Evolutionary conservation across 495 filamentous ascomycete genomes (phyloP).

Genomic region (Evernia prunastri): DNA sequence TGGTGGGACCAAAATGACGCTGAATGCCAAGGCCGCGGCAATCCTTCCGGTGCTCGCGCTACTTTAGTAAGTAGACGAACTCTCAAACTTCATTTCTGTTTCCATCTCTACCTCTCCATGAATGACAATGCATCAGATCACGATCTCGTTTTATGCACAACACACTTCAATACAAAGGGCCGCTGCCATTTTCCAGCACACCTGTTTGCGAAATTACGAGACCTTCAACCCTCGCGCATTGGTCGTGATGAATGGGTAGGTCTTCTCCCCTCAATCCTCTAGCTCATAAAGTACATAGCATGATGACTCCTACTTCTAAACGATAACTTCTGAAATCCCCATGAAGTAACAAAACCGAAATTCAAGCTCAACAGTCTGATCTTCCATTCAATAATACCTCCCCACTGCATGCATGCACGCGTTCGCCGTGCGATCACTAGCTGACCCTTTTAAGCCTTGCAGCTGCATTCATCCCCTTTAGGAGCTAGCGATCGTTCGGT

Average conservation of each 20-base stretch:
- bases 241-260: neutral
- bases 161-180: neutral
- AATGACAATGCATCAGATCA: neutral
- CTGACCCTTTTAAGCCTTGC: neutral
- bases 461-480: neutral
- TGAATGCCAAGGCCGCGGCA: neutral
- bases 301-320: constrained; percentile 39
- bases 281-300: constrained; percentile 15
- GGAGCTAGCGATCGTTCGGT: neutral
- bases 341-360: constrained; percentile 34
- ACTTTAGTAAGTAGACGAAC: too few relatives aligned
- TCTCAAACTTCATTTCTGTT: too few relatives aligned
- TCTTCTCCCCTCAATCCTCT: constrained; percentile 1
- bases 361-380: constrained; percentile 53
- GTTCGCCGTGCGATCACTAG: neutral
- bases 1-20: neutral
- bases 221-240: neutral
- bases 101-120: neutral
- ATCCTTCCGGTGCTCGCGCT: neutral
- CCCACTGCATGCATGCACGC: neutral
- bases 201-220: neutral
- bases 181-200: neutral
- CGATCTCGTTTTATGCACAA: neutral
- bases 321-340: constrained; percentile 38
- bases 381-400: neutral